These are phyloP conservation scores for Verruconis gallopava DNA, from an alignment of 2,329 filamentous ascomycete species.

Conservation along the genomic window DNA sequence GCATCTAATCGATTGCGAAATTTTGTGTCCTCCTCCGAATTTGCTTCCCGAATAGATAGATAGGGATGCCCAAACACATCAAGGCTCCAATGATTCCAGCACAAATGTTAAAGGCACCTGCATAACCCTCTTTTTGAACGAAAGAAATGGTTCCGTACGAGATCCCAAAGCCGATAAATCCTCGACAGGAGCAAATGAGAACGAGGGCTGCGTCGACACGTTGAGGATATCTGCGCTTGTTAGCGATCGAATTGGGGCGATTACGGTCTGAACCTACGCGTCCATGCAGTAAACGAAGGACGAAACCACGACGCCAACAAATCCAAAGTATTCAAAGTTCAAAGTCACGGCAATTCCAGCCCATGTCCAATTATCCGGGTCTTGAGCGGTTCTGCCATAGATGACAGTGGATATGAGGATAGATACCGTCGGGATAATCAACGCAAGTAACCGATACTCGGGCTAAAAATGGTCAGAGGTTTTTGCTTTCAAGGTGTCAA, in stretches of 20 bases:
- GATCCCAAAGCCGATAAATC: neutral
- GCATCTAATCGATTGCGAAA: neutral
- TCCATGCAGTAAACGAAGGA: neutral
- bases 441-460: neutral
- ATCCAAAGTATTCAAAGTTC: neutral
- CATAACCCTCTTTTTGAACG: neutral
- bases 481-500: no score
- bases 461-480: no score
- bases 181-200: neutral
- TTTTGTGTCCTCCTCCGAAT: neutral
- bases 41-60: constrained; percentile 1
- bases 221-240: neutral
- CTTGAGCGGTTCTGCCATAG: neutral
- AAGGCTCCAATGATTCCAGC: neutral
- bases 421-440: neutral
- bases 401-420: neutral
- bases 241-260: neutral
- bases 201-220: neutral
- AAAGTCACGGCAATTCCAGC: neutral
- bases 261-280: neutral
- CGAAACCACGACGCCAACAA: neutral
- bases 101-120: neutral
- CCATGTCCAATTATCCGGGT: neutral
- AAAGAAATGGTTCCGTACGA: neutral
- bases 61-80: neutral